Conservation (phyloP, 306 rosid species). For the Crotalaria pallida region DNA sequence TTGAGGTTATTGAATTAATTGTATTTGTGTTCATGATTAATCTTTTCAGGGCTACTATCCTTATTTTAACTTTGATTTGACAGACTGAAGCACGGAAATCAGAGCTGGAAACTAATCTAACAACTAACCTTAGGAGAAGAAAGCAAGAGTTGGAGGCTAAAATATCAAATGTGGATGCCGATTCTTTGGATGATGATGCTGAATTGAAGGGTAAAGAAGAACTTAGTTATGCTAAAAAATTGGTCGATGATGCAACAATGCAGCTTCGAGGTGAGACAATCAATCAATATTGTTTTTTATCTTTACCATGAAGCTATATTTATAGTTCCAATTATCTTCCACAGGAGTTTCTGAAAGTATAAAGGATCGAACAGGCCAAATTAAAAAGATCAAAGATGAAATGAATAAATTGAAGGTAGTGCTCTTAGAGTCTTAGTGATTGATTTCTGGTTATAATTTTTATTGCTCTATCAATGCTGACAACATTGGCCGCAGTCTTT, state of each 20-base stretch:
- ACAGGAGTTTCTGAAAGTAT: slow-evolving; percentile 70
- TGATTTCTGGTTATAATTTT: slow-evolving; percentile 22
- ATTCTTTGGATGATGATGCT: slow-evolving; percentile 49
- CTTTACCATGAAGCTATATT: background rate
- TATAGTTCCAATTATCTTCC: slow-evolving; percentile 28
- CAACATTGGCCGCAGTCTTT: slow-evolving; percentile 48
- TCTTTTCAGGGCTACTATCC: background rate
- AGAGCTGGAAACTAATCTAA: slow-evolving; percentile 90
- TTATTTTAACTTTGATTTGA: slow-evolving; percentile 25
- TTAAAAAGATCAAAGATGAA: slow-evolving; percentile 66
- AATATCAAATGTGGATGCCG: slow-evolving; percentile 63
- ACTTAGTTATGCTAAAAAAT: slow-evolving; percentile 58
- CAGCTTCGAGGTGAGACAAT: slow-evolving; percentile 71
- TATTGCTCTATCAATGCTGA: slow-evolving; percentile 25
- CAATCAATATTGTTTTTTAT: slow-evolving; percentile 21
- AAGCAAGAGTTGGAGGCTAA: slow-evolving; percentile 88
- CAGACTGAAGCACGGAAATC: slow-evolving; percentile 91
- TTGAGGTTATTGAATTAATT: slow-evolving; percentile 62
- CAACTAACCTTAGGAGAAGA: slow-evolving; percentile 93
- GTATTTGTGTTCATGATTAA: background rate
- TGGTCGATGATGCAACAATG: slow-evolving; percentile 66
- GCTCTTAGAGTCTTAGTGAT: too few species aligned
- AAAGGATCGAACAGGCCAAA: slow-evolving; percentile 48
- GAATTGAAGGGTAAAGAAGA: slow-evolving; percentile 62
- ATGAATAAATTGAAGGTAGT: slow-evolving; percentile 80